Conservation (phyloP, 768 basidiomycete genomes). For the Auriscalpium microsporum region DNA sequence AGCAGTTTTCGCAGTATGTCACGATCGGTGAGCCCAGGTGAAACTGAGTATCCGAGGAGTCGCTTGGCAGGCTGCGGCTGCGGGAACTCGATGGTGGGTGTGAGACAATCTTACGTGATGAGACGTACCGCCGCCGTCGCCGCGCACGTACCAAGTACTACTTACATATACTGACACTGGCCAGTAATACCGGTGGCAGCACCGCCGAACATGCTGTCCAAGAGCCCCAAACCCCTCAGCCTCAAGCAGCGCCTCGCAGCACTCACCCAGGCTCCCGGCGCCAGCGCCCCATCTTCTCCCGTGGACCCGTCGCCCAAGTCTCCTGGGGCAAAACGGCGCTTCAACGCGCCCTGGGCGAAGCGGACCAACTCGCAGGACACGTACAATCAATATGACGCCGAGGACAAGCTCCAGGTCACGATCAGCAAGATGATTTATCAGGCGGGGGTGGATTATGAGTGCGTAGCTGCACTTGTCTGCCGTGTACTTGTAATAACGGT, state of each 20-base stretch:
- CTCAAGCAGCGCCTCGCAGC: constrained; percentile 64
- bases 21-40: too few species aligned
- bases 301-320: constrained; percentile 22
- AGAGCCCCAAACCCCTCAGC: constrained; percentile 21
- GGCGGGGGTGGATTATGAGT: constrained; percentile 89
- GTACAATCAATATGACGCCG: constrained; percentile 16
- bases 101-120: too few species aligned
- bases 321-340: constrained; percentile 25
- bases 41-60: too few species aligned
- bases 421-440: constrained; percentile 74
- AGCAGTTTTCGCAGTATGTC: too few species aligned
- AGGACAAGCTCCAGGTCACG: constrained; percentile 50
- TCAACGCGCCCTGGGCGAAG: constrained; percentile 47
- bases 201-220: not conserved
- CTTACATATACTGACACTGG: too few species aligned
- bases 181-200: too few species aligned
- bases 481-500: constrained; percentile 3
- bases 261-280: constrained; percentile 44
- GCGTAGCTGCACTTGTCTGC: constrained; percentile 21
- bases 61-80: too few species aligned
- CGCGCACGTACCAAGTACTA: too few species aligned
- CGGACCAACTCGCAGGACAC: constrained; percentile 23
- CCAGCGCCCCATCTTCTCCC: constrained; percentile 35
- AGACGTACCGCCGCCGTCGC: too few species aligned
- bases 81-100: too few species aligned